These are phyloP conservation scores for Colletotrichum truncatum DNA, from an alignment of 2,329 filamentous ascomycete species.

Conservation along the genomic window DNA sequence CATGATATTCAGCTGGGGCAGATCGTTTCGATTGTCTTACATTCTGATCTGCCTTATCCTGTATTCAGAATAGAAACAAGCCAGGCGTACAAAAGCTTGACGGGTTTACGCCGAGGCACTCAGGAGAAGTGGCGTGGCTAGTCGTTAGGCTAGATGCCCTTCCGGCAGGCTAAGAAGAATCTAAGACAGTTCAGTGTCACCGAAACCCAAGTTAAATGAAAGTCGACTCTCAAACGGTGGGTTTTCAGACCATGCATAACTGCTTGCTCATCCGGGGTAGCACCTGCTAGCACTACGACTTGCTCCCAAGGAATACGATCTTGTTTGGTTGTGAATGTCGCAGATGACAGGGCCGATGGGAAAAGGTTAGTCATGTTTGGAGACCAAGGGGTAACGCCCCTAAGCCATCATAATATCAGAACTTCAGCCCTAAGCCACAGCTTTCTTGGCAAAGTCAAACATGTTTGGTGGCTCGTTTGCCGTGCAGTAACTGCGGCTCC, in stretches of 20 bases:
- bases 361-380: neutral
- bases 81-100: neutral
- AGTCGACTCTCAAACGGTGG: too few species aligned
- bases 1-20: neutral
- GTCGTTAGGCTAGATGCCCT: neutral
- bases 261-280: too few species aligned
- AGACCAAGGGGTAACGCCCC: neutral
- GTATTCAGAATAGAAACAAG: neutral
- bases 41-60: neutral
- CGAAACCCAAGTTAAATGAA: too few species aligned
- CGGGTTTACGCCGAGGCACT: neutral
- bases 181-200: too few species aligned
- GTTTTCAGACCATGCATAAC: too few species aligned
- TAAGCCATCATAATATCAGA: neutral
- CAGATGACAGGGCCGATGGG: too few species aligned
- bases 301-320: too few species aligned
- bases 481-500: neutral
- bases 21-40: neutral
- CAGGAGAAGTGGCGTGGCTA: neutral
- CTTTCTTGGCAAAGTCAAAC: constrained; percentile 4
- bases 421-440: constrained; percentile 9
- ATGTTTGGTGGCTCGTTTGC: too few species aligned
- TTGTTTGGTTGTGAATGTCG: too few species aligned
- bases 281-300: too few species aligned
- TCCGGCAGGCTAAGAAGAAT: neutral